Base-by-base conservation (phyloP, 2,329 filamentous ascomycete genomes). In the Aspergillus pseudotamarii region DNA sequence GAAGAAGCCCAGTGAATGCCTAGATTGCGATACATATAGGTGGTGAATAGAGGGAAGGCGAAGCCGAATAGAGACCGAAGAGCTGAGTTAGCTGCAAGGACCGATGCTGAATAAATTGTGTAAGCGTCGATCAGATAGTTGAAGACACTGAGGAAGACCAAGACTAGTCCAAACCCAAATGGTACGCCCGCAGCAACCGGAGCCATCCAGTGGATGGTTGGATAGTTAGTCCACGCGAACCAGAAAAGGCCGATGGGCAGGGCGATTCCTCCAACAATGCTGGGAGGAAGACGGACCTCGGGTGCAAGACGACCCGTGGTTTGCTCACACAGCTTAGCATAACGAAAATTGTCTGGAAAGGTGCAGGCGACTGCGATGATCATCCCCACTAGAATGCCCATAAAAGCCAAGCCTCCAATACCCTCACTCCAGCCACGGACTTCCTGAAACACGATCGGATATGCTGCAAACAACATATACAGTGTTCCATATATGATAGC, bases 191-290 rank as follows among this genome's bases (percentile, higher is more conserved):
- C 76, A 11, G 76, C 71, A 57, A 79, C 73, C 19, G 72, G 72
- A 2, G 71, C 75, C 63, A 78, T 73, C 77, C 77, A 79, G 68
- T 78, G 76, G 57, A 78, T 72, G 12, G 69, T 73, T 65, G 73
- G 79, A 54, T 76, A 82, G 57, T 85, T 84, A 0, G 85, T 86
- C 85, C 85, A 88, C 0, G 84, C 85, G 59, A 87, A 84, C 84
- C 84, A 86, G 73, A 87, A 86, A 1, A 87, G 77, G 11, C 84
- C 83, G 46, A 86, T 76, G 0, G 87, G 86, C 45, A 89, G 76
- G 6, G 77, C 75, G 28, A 85, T 78, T 59, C 77, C 79, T 19
- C 82, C 82, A 4, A 83, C 65, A 59, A 84, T 82, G 50, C 76
- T 78, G 8, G 83, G 80, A 0, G 84, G 83, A 0, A 86, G 72